phyloP scores from a whole-genome alignment of 2,329 filamentous ascomycete genomes.

The Cordyceps cicadae region DNA sequence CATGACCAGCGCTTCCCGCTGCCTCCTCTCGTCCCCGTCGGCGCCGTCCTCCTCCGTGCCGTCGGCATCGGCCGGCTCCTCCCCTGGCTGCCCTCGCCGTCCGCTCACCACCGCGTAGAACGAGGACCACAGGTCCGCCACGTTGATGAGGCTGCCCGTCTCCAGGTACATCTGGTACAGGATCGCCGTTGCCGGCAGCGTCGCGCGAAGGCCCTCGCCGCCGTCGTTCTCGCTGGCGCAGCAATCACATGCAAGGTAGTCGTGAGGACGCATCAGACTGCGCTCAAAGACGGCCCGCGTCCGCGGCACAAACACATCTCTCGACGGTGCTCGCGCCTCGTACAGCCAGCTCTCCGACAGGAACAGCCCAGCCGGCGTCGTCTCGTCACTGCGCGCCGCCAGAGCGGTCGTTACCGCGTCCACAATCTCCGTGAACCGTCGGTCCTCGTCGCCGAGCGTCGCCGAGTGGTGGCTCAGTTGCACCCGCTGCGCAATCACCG shows the following conservation, averaged over 20 bases:
- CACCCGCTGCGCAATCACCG: slow-evolving; percentile 73
- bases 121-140: slow-evolving; percentile 70
- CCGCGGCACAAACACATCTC: slow-evolving; percentile 66
- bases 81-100: slow-evolving; percentile 24
- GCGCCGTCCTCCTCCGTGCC: slow-evolving; percentile 15
- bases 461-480: slow-evolving; percentile 70
- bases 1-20: slow-evolving; percentile 55
- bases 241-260: slow-evolving; percentile 61
- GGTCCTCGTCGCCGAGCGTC: slow-evolving; percentile 61
- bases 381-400: slow-evolving; percentile 18
- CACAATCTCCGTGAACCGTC: slow-evolving; percentile 58
- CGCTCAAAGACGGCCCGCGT: slow-evolving; percentile 64
- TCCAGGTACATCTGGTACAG: slow-evolving; percentile 75
- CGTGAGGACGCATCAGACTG: slow-evolving; percentile 62
- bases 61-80: slow-evolving; percentile 29
- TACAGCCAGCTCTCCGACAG: slow-evolving; percentile 70
- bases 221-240: slow-evolving; percentile 46
- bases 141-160: slow-evolving; percentile 67
- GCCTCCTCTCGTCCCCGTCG: slow-evolving; percentile 33
- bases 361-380: slow-evolving; percentile 36
- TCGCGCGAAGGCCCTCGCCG: slow-evolving; percentile 44
- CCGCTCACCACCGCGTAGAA: slow-evolving; percentile 56
- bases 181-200: slow-evolving; percentile 62
- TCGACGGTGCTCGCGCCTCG: slow-evolving; percentile 60
- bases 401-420: slow-evolving; percentile 34